Evolutionary conservation across 495 filamentous ascomycete species (phyloP).

Genomic region (Umbilicaria muhlenbergii): DNA sequence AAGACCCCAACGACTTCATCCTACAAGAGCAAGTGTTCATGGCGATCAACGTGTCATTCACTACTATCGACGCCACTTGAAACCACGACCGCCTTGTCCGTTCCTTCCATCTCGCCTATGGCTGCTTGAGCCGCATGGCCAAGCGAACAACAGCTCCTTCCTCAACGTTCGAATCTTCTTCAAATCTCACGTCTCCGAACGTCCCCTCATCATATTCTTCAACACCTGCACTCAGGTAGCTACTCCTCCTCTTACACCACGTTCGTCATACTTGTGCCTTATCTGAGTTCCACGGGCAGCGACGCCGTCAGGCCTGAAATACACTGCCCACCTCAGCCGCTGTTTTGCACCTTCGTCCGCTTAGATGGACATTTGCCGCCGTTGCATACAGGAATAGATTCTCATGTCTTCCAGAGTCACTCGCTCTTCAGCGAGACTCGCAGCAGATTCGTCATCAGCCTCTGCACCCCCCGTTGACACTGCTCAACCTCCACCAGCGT

Average conservation of each 20-base stretch:
- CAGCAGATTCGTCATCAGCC: constrained; percentile 36
- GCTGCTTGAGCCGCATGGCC: constrained; percentile 30
- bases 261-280: constrained; percentile 2
- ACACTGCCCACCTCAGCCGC: too few species aligned
- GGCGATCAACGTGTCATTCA: not conserved
- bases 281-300: not conserved
- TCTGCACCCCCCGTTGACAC: constrained; percentile 7
- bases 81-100: not conserved
- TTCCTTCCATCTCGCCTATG: constrained; percentile 17
- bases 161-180: constrained; percentile 27
- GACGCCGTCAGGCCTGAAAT: constrained; percentile 1
- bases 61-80: constrained; percentile 1
- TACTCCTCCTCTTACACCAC: constrained; percentile 4
- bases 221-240: constrained; percentile 7
- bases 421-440: constrained; percentile 63
- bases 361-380: not conserved
- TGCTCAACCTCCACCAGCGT: constrained; percentile 1
- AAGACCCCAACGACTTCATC: too few species aligned
- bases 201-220: not conserved
- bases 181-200: constrained; percentile 11
- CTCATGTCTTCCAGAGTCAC: constrained; percentile 80
- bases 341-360: constrained; percentile 2
- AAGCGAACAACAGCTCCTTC: constrained; percentile 23
- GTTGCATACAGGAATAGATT: constrained; percentile 14
- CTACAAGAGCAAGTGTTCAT: not conserved